phyloP scores from a whole-genome alignment of 106 monocot genomes.

The Apostasia shenzhenica region DNA sequence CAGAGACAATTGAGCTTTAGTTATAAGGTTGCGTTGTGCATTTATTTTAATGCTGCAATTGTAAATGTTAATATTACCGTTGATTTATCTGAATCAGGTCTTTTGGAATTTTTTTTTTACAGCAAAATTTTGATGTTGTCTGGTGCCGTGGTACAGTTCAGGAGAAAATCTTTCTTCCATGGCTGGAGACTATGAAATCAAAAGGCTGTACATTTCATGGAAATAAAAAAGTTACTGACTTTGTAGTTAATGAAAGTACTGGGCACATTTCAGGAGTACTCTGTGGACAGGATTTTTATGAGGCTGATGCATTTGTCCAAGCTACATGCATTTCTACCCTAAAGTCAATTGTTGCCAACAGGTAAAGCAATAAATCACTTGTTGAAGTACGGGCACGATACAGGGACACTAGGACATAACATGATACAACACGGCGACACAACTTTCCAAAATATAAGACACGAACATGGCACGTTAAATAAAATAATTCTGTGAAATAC shows the following conservation, averaged over 20 bases:
- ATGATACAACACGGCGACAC: no score
- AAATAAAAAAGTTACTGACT: constrained; percentile 30
- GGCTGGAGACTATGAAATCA: constrained; percentile 32
- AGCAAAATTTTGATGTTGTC: constrained; percentile 70
- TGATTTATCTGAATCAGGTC: no score
- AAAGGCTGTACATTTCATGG: constrained; percentile 45
- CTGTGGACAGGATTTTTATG: constrained; percentile 37
- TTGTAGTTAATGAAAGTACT: constrained; percentile 33
- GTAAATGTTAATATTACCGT: no score
- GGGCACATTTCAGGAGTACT: constrained; percentile 44
- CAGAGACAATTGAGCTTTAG: no score
- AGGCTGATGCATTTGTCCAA: constrained; percentile 62
- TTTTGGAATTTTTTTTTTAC: neutral
- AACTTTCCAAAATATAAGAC: no score
- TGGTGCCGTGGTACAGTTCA: constrained; percentile 61
- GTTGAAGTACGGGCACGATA: no score
- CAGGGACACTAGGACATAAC: no score
- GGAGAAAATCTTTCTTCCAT: constrained; percentile 53
- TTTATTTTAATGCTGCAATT: no score
- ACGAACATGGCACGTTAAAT: no score
- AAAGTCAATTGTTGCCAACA: constrained; percentile 41
- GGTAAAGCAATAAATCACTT: constrained; percentile 20
- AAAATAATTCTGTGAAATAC: no score
- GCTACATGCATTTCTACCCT: constrained; percentile 50
- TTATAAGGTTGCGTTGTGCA: no score